Base-by-base conservation (phyloP, 2,329 filamentous ascomycete genomes). In the Epicoccum nigrum region DNA sequence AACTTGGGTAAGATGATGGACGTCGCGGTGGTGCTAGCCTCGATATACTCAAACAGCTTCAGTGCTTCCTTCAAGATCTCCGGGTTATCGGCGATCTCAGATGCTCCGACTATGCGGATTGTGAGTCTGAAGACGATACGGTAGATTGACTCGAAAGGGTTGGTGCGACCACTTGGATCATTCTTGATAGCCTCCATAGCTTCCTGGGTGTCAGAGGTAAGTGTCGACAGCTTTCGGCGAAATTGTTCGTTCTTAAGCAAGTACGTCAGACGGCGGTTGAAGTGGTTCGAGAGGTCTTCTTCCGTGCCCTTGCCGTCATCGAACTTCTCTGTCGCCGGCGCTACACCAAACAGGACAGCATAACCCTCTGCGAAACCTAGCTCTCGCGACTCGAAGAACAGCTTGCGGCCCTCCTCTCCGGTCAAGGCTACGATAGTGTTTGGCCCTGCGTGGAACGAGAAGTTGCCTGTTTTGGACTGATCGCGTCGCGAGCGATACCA, bases 141-240 rank as follows among this genome's bases (percentile, higher is more conserved):
- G 60, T 83, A 83, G 38, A 84, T 71, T 60, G 75, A 74, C 28
- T 82, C 75, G 59, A 85, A 84, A 0, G 82, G 81, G 54, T 85
- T 76, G 7, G 80, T 79, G 4, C 76, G 64, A 7, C 70, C 71
- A 7, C 58, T 59, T 4, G 67, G 58, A 25, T 70, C 62, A 2
- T 62, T 61, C 4, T 64, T 67, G 7, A 82, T 70, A 4, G 54
- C 56, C 11, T 77, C 69, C 15, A 81, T 66, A 0, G 68, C 67
- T 4, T 59, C 73, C 64, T 15, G 74, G 66, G 67, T 81, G 16
- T 69, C 67, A 7, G 56, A 58, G 6, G 79, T 67, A 5, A 85
- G 63, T 8, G 64, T 55, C 0, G 75, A 73, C 1, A 84, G 67
- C 41, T 63, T 51, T 59, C 66, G 62, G 28, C 45, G 51, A 48